Evolutionary conservation across 257 asterid genomes (phyloP).

Genomic region (Capsicum pubescens): DNA sequence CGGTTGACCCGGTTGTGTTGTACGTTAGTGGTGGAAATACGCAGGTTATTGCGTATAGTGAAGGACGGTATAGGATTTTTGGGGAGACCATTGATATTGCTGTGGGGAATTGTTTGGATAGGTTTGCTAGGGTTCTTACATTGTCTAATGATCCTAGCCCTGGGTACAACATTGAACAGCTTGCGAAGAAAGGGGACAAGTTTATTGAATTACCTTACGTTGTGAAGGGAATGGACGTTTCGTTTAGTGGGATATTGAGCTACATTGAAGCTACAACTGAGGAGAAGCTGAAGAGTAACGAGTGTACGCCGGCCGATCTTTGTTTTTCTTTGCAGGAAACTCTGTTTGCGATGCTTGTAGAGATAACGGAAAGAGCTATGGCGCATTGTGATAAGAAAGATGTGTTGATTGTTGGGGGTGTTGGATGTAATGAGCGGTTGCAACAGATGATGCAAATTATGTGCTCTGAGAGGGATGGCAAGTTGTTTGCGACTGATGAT

Average conservation of each 20-base stretch:
- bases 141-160: slow-evolving; percentile 97
- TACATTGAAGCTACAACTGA: slow-evolving; percentile 85
- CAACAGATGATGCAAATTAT: slow-evolving; percentile 94
- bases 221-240: slow-evolving; percentile 99
- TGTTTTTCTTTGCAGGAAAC: slow-evolving; percentile 77
- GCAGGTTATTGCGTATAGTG: slow-evolving; percentile 92
- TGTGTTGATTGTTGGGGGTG: slow-evolving; percentile 97
- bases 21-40: slow-evolving; percentile 99
- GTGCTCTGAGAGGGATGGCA: slow-evolving; percentile 95
- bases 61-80: slow-evolving; percentile 85
- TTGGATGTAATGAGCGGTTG: slow-evolving; percentile 85
- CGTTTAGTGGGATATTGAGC: slow-evolving; percentile 96
- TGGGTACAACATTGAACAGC: slow-evolving; percentile 99
- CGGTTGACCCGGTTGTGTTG: slow-evolving; percentile 88
- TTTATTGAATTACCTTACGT: slow-evolving; percentile 93
- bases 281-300: slow-evolving; percentile 68
- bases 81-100: slow-evolving; percentile 97
- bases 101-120: slow-evolving; percentile 92
- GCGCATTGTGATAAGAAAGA: slow-evolving; percentile 95
- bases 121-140: slow-evolving; percentile 96
- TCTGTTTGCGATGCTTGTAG: slow-evolving; percentile 96
- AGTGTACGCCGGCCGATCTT: slow-evolving; percentile 55
- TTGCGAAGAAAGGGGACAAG: slow-evolving; percentile 88
- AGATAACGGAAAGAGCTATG: slow-evolving; percentile 95
- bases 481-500: slow-evolving; percentile 83